Percentiles rank a stretch among this genome's conserved stretches.
Conservation (phyloP, 2,329 filamentous ascomycete species). For the Alternaria angustiovoidea region DNA sequence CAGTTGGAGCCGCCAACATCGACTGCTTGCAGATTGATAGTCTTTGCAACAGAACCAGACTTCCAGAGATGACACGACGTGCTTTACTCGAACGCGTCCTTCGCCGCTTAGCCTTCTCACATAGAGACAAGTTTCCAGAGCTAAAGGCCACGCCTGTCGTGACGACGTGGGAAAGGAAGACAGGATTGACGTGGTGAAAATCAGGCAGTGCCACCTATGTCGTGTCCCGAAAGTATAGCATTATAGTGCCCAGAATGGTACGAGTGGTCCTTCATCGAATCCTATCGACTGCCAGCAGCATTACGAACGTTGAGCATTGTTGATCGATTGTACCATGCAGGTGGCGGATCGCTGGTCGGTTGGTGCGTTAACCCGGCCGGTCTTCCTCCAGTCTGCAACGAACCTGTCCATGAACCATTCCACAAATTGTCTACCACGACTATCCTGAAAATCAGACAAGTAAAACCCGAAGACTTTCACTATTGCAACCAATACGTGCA, state of each 20-base stretch:
- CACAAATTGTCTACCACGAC: not conserved
- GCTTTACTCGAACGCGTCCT: constrained; percentile 18
- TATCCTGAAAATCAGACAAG: not conserved
- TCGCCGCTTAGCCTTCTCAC: constrained; percentile 19
- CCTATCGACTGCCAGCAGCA: not conserved
- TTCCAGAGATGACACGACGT: constrained; percentile 1
- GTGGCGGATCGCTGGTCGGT: not conserved
- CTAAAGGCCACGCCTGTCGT: constrained; percentile 23
- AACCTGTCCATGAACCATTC: not conserved
- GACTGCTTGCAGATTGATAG: not conserved
- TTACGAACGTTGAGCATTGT: not conserved
- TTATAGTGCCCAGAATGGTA: not conserved
- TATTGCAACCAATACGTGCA: not conserved
- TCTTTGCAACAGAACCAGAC: not conserved
- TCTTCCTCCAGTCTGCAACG: not conserved
- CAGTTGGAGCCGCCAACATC: not conserved
- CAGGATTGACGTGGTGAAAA: constrained; percentile 24
- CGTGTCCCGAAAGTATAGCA: not conserved
- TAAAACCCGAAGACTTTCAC: not conserved
- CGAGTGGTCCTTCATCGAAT: not conserved
- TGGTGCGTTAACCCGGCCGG: not conserved
- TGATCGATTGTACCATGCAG: not conserved
- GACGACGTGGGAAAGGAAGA: constrained; percentile 26
- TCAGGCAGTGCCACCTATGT: not conserved
- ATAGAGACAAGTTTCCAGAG: constrained; percentile 28